Conservation (phyloP, 2,329 filamentous ascomycete genomes). For the Myriosclerotinia duriaeana region DNA sequence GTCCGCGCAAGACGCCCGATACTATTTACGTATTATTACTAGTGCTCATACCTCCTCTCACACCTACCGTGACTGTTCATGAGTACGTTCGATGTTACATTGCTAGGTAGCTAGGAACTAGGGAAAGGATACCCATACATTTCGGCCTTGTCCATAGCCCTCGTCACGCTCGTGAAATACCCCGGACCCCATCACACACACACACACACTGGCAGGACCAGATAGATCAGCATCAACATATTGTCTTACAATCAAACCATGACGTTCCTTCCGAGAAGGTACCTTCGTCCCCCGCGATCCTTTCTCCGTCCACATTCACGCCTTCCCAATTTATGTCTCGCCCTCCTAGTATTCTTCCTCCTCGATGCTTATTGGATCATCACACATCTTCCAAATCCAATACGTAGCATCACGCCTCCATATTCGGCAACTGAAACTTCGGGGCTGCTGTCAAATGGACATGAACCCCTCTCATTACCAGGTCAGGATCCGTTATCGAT, state of each 20-base stretch:
- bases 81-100: neutral
- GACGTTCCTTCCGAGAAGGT: constrained; percentile 16
- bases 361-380: constrained; percentile 19
- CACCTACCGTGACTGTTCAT: neutral
- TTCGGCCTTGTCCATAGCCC: neutral
- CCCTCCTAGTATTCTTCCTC: neutral
- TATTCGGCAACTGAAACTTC: neutral
- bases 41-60: neutral
- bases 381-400: constrained; percentile 6
- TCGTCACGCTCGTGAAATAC: neutral
- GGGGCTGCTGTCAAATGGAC: neutral
- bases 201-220: neutral
- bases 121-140: neutral
- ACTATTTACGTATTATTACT: neutral
- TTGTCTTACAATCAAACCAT: constrained; percentile 2
- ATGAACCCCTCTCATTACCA: neutral
- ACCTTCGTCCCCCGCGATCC: constrained; percentile 17
- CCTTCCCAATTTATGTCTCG: constrained; percentile 5
- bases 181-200: neutral
- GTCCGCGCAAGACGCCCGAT: neutral
- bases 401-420: constrained; percentile 11
- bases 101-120: constrained; percentile 9
- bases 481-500: neutral
- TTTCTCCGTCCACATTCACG: constrained; percentile 12
- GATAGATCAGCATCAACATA: neutral